Base-by-base conservation (phyloP, 352 stramenopile genomes). In the Globisporangium nagaii region DNA sequence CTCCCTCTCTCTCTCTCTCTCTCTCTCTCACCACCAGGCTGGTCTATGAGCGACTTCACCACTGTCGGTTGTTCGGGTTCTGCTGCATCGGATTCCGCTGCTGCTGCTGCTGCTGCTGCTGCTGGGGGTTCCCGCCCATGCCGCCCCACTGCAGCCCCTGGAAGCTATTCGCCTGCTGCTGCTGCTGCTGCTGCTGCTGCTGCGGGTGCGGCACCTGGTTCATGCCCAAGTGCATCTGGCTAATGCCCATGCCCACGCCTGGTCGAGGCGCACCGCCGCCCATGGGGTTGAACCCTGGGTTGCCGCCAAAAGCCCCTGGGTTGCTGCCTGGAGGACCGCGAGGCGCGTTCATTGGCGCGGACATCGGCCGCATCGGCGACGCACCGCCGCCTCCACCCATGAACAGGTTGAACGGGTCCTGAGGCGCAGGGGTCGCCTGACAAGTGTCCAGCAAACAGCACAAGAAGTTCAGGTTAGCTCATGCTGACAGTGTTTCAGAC, bases 191-290 rank as follows among this genome's bases (percentile, higher is more conserved):
- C 40, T 77, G 71, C 45, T 86, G 71, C 52, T 79, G 73, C 19
- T 73, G 63, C 17, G 53, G 61, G 25, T 63, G 68, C 9, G 56
- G 60, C 22, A 52, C 50, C 48, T 75, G 68, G 27, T 63, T 65
- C 66, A 88, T 88, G 25, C 73, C 74, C 63, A 90, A 82, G 64
- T 90, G 79, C 81, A 91, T 91, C 60, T 91, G 79, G 35, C 79
- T 91, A 62, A 91, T 91, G 60, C 86, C 85, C 70, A 90, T 89
- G 43, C 63, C 73, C 40, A 72, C 75, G 27, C 64, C 68, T 37
- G 64, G 67, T 32, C 75, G 73, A 59, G 76, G 72, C 17, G 52
- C 48, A 3, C 47, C 34, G 15, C 62, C 58, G 5, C 67, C 67
- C 68, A 76, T 76, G 1, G 73, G 57, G 53, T 77, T 77, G 39